Evolutionary conservation across 352 stramenopile genomes (phyloP).

Genomic region (Globisporangium cystogenes): DNA sequence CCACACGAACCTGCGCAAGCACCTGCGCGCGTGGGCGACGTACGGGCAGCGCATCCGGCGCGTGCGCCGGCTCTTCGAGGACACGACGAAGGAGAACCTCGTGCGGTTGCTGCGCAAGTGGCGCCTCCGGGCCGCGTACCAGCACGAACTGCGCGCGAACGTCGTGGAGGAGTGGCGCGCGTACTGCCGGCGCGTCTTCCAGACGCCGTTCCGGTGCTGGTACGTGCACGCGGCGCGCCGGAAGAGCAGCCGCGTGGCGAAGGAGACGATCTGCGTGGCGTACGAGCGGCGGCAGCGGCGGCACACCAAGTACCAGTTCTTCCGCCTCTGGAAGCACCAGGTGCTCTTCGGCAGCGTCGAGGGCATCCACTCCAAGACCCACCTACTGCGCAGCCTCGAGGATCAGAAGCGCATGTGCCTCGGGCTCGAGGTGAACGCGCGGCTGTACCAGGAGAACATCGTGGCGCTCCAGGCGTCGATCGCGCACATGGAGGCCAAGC

Average conservation of each 20-base stretch:
- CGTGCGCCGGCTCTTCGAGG: constrained; percentile 61
- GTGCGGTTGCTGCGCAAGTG: constrained; percentile 35
- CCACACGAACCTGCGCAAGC: constrained; percentile 36
- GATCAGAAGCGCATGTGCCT: constrained; percentile 77
- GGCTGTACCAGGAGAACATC: constrained; percentile 58
- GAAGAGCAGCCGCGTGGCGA: constrained; percentile 32
- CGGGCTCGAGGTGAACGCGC: constrained; percentile 50
- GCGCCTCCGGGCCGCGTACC: constrained; percentile 49
- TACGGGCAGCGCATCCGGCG: constrained; percentile 46
- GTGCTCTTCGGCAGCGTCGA: constrained; percentile 68
- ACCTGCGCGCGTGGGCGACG: constrained; percentile 45
- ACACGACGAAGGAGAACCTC: constrained; percentile 41
- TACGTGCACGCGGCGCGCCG: constrained; percentile 38
- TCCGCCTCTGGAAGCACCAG: constrained; percentile 78
- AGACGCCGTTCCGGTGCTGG: constrained; percentile 71
- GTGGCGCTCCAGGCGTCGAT: constrained; percentile 50
- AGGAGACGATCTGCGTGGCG: constrained; percentile 61
- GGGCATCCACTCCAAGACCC: constrained; percentile 53
- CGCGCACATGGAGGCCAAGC: constrained; percentile 40
- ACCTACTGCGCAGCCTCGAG: constrained; percentile 60
- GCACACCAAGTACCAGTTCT: constrained; percentile 75
- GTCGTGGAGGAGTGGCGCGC: constrained; percentile 53
- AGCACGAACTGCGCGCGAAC: constrained; percentile 39
- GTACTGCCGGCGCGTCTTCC: constrained; percentile 57
- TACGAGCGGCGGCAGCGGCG: constrained; percentile 56